Evolutionary conservation across 331 rosid species (phyloP).

Genomic region (Acacia pycnantha): DNA sequence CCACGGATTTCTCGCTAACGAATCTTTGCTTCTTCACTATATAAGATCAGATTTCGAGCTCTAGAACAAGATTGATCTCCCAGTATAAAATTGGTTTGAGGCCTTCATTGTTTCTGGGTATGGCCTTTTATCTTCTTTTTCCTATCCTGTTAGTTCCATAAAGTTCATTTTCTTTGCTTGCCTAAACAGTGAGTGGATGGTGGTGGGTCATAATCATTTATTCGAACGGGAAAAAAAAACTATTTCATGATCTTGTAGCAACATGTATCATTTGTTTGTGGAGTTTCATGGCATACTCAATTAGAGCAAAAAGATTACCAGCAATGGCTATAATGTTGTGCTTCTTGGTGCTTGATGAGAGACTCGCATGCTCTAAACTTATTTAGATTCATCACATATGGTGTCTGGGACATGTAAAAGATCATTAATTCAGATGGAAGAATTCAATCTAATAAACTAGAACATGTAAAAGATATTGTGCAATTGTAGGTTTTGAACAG

Average conservation of each 20-base stretch:
- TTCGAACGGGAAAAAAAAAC: too few relatives aligned
- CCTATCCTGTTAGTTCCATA: too few relatives aligned
- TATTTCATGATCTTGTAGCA: slow-evolving; percentile 67
- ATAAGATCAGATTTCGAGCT: too few relatives aligned
- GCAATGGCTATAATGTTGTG: slow-evolving; percentile 91
- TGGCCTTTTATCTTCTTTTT: too few relatives aligned
- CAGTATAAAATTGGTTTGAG: too few relatives aligned
- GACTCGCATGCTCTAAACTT: slow-evolving; percentile 92
- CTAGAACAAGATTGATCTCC: too few relatives aligned
- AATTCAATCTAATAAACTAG: slow-evolving; percentile 19
- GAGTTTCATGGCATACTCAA: slow-evolving; percentile 92
- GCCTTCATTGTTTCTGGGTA: too few relatives aligned
- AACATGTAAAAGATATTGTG: not conserved
- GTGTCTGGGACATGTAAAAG: slow-evolving; percentile 59
- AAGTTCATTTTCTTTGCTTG: too few relatives aligned
- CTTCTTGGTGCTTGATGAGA: slow-evolving; percentile 91
- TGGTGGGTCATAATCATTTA: too few relatives aligned
- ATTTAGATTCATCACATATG: slow-evolving; percentile 88
- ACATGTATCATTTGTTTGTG: slow-evolving; percentile 97
- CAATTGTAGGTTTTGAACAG: not conserved
- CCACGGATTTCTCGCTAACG: too few relatives aligned
- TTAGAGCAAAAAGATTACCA: slow-evolving; percentile 94
- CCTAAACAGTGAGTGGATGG: too few relatives aligned
- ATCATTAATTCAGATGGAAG: slow-evolving; percentile 18
- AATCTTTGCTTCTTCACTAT: too few relatives aligned